Evolutionary conservation across 139 green algal genomes (phyloP).

Genomic region (Zygnema cylindricum): DNA sequence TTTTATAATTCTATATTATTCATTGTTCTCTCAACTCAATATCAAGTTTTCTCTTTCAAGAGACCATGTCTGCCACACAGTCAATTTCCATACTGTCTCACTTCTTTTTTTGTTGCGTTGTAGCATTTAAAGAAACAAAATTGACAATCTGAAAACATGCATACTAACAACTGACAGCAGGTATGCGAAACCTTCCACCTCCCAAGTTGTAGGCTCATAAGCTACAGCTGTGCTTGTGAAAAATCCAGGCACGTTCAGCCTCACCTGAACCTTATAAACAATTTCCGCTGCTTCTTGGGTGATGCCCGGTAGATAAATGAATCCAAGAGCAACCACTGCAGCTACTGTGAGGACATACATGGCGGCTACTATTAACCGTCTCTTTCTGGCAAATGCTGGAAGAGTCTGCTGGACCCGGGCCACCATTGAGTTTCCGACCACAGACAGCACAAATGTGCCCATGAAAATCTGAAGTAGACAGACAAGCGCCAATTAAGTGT

Average conservation of each 20-base stretch:
- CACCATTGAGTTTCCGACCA: conserved; percentile 23
- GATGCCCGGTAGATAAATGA: conserved; percentile 20
- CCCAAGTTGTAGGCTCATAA: not conserved
- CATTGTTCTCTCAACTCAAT: no score
- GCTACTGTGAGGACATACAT: conserved; percentile 25
- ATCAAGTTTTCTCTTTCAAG: no score
- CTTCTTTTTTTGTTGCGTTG: no score
- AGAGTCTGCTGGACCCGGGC: not conserved
- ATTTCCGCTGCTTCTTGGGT: conserved; percentile 30
- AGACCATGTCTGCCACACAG: no score
- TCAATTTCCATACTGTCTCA: no score
- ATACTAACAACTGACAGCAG: not conserved
- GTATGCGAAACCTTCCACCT: not conserved
- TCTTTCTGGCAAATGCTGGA: not conserved
- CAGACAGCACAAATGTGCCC: conserved; percentile 36
- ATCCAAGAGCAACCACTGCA: conserved; percentile 2
- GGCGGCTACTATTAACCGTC: conserved; percentile 6
- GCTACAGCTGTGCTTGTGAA: not conserved
- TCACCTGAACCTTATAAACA: conserved; percentile 31
- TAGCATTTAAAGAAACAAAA: no score
- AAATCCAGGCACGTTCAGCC: not conserved
- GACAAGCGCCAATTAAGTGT: no score
- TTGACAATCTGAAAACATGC: not conserved
- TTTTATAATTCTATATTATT: no score
- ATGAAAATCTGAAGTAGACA: conserved; percentile 32